Evolutionary conservation across 805 yeast species (phyloP).

Genomic region (Zygotorulaspora florentina): DNA sequence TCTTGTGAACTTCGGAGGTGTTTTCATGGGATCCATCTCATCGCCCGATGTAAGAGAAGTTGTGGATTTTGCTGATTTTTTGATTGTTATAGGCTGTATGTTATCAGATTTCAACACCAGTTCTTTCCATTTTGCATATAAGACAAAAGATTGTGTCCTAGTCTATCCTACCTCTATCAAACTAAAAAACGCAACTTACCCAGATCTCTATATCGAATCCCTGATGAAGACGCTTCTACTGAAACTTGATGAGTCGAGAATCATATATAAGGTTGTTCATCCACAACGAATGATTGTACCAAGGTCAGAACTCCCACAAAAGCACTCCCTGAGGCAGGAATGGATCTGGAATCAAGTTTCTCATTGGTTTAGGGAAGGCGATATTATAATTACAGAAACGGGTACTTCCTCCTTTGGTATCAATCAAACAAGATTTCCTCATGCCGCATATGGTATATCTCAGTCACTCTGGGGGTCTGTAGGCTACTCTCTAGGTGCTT

Average conservation of each 20-base stretch:
- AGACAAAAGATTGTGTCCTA: slow-evolving; percentile 50
- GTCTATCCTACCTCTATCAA: slow-evolving; percentile 54
- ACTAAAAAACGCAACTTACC: slow-evolving; percentile 48
- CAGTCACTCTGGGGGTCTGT: slow-evolving; percentile 66
- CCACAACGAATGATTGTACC: slow-evolving; percentile 27
- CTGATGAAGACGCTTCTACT: slow-evolving; percentile 31
- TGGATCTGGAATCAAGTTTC: slow-evolving; percentile 51
- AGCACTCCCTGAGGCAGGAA: slow-evolving; percentile 36
- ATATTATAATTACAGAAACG: slow-evolving; percentile 57
- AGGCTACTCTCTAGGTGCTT: slow-evolving; percentile 62
- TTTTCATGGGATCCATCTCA: slow-evolving; percentile 56
- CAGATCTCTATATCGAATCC: slow-evolving; percentile 50
- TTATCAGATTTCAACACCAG: slow-evolving; percentile 59
- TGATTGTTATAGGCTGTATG: slow-evolving; percentile 61
- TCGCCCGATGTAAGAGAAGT: slow-evolving; percentile 43
- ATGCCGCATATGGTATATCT: slow-evolving; percentile 47
- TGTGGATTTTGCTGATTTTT: slow-evolving; percentile 53
- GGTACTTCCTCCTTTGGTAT: slow-evolving; percentile 65
- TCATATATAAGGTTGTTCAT: slow-evolving; percentile 13
- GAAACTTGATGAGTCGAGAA: slow-evolving; percentile 30
- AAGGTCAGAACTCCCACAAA: slow-evolving; percentile 16
- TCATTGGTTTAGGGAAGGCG: slow-evolving; percentile 51
- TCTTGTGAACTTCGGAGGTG: slow-evolving; percentile 53
- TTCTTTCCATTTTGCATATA: slow-evolving; percentile 48
- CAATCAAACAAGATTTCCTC: slow-evolving; percentile 53